phyloP scores from a whole-genome alignment of 2,329 filamentous ascomycete genomes.

The Cryphonectria nitschkei region DNA sequence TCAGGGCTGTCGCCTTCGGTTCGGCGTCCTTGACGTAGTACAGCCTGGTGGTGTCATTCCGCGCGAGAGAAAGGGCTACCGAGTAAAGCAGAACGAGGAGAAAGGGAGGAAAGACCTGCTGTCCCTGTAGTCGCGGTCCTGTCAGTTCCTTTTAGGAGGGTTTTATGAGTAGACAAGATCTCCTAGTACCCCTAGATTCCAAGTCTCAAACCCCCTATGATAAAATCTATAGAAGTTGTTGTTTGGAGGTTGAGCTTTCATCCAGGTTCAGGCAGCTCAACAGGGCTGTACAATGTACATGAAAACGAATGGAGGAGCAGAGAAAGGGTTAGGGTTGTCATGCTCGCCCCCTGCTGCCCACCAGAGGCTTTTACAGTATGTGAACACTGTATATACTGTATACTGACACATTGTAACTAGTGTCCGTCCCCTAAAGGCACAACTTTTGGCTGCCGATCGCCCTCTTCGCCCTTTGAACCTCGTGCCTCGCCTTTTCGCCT shows the following conservation, averaged over 20 bases:
- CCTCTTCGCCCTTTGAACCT: slow-evolving; percentile 3
- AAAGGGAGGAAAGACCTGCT: too few species aligned
- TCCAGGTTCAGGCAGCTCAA: not conserved
- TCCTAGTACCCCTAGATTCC: not conserved
- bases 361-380: not conserved
- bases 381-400: not conserved
- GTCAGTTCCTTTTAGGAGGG: too few species aligned
- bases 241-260: too few species aligned
- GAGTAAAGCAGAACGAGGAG: not conserved
- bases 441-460: not conserved
- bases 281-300: not conserved
- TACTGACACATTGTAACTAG: too few species aligned
- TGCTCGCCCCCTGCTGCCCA: not conserved
- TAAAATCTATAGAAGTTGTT: too few species aligned
- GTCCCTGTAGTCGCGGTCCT: too few species aligned
- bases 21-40: slow-evolving; percentile 15
- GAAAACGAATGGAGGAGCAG: not conserved
- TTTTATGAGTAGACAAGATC: not conserved
- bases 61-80: not conserved
- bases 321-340: not conserved
- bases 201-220: too few species aligned
- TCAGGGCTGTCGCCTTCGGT: slow-evolving; percentile 15
- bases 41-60: slow-evolving; percentile 15
- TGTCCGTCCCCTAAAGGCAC: not conserved
- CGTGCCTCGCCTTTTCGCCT: slow-evolving; percentile 4